Base-by-base conservation (phyloP, 176 grass and related monocot species). In the Dactylis glomerata region DNA sequence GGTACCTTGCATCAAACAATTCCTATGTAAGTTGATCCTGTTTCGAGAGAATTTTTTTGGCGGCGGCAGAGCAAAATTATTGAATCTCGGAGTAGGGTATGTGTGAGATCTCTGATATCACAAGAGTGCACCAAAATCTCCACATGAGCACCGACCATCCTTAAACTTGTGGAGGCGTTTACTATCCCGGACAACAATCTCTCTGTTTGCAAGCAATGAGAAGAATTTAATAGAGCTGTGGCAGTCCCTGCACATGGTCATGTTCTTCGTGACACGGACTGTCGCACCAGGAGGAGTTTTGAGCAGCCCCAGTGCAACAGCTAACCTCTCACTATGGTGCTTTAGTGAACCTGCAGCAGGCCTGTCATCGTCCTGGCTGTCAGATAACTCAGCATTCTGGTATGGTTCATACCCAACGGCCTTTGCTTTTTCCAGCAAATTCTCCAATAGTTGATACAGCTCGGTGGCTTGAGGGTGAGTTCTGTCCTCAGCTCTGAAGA, bases 221-320 rank as follows among this genome's bases (percentile, higher is more conserved):
- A 97, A 86, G 42, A 87, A 87, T 65, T 97, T 97, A 38, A 89
- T 88, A 54, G 90, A 90, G 63, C 84, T 87, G 37, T 97, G 94
- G 77, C 94, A 97, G 72, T 97, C 92, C 81, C 90, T 92, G 81
- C 94, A 97, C 94, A 97, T 97, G 16, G 90, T 83, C 47, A 97
- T 97, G 36, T 94, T 97, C 81, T 97, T 97, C 1, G 87, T 76
- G 56, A 97, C 81, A 11, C 94, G 81, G 17, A 97, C 64, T 27
- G 88, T 75, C 23, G 81, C 34, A 9, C 77, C 83, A 38, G 87
- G 81, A 63, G 87, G 46, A 24, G 74, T 90, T 71, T 90, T 33
- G n/a, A 97, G 89, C 88, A 97, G 76, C 28, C 92, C 92, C 64
- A 94, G 82, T 3, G 81, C 89, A 87, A 97, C 85, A 19, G 94